These are phyloP conservation scores for Gloeostereum incarnatum DNA, from an alignment of 768 basidiomycete species.

Conservation along the genomic window DNA sequence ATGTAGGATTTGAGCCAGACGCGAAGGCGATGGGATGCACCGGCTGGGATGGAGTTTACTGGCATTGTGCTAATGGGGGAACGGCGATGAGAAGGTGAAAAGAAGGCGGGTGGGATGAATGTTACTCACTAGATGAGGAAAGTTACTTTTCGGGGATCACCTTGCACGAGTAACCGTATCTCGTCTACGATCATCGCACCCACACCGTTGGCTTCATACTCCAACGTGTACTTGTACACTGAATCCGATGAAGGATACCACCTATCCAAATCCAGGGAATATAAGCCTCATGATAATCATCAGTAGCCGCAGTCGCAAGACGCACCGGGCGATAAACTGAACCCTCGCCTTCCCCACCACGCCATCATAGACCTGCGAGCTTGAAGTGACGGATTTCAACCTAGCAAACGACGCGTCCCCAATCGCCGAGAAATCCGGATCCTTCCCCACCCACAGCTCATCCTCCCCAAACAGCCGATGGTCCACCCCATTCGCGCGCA, in stretches of 20 bases:
- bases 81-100: slow-evolving; percentile 3
- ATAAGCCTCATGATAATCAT: background rate
- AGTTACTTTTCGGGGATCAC: slow-evolving; percentile 39
- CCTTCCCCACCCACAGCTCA: slow-evolving; percentile 57
- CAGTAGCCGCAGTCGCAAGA: background rate
- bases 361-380: slow-evolving; percentile 44
- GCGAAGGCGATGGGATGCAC: slow-evolving; percentile 54
- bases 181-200: slow-evolving; percentile 47
- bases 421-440: slow-evolving; percentile 54
- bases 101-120: background rate
- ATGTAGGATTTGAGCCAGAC: slow-evolving; percentile 48
- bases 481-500: slow-evolving; percentile 45
- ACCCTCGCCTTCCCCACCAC: slow-evolving; percentile 48
- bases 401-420: slow-evolving; percentile 47
- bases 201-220: slow-evolving; percentile 58
- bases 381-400: slow-evolving; percentile 29
- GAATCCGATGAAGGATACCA: slow-evolving; percentile 37
- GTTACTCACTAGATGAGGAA: slow-evolving; percentile 54
- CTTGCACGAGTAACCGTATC: slow-evolving; percentile 40
- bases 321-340: slow-evolving; percentile 45
- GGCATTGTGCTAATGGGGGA: slow-evolving; percentile 39
- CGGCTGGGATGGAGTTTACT: slow-evolving; percentile 39
- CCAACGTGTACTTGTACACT: slow-evolving; percentile 46
- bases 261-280: slow-evolving; percentile 21
- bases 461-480: slow-evolving; percentile 58